Evolutionary conservation across 2,329 filamentous ascomycete species (phyloP), one percentile per base, ranked within the genome.

Genomic region (Fonsecaea pedrosoi): DNA sequence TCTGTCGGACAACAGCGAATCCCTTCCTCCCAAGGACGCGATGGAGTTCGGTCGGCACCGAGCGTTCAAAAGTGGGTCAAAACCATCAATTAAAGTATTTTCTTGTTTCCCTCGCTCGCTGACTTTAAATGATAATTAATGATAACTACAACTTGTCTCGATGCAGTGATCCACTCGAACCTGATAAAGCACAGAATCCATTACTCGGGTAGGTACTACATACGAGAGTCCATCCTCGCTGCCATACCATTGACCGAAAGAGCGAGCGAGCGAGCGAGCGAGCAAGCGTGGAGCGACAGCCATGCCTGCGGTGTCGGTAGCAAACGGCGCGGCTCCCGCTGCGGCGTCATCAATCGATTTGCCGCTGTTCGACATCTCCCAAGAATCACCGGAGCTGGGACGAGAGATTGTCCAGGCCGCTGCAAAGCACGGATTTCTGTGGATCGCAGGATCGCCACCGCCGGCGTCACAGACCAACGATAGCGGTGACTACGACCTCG

Each of bases 351-450:
- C 57, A 10, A 68, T 72, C 50, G 55, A 68, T 32, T 93, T 97
- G 45, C 93, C 94, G 18, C 82, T 97, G 60, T 92, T 98, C 73
- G 90, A 97, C 77, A 88, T 97, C 71, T 89, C 88, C 3, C 83
- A 85, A 18, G 81, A 85, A 5, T 82, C 84, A 34, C 80, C 85
- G 66, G 76, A 77, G 15, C 90, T 90, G 60, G 87, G 87, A 62
- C 85, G 87, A 69, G 84, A 83, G 64, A 81, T 98, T 48, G 88
- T 97, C 50, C 85, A 90, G 68, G 94, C 94, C 0, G 94, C 93
- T 1, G 86, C 89, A 45, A 88, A 90, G 62, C 90, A 93, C 78
- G 94, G 94, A 67, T 98, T 98, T 78, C 87, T 97, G 67, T 98
- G 95, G 77, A 88, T 98, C n/a, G 40, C 74, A 2, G 64, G 58